These are phyloP conservation scores for Symmetrospora coprosmae DNA, from an alignment of 768 basidiomycete species.

Conservation along the genomic window DNA sequence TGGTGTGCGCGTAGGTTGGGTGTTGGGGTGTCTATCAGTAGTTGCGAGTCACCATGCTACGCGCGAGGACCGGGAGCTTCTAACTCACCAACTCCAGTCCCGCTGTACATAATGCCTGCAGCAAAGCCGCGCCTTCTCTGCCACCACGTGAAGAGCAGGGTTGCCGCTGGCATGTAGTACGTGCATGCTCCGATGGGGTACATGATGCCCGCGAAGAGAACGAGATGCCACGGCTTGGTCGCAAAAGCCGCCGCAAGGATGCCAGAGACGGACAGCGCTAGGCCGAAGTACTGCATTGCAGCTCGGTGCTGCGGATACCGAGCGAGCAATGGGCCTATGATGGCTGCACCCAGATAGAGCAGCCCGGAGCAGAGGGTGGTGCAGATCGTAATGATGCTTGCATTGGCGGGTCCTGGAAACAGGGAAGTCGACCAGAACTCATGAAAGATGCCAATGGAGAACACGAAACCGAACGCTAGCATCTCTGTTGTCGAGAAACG, in stretches of 20 bases:
- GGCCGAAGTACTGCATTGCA: conserved; percentile 6
- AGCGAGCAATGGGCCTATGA: background rate
- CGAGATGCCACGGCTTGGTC: conserved; percentile 12
- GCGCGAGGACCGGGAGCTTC: too few relatives aligned
- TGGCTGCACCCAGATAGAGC: background rate
- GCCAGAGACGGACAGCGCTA: conserved; percentile 3
- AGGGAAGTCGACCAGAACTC: conserved; percentile 7
- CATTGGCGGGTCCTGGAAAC: background rate
- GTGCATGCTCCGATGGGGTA: conserved; percentile 12
- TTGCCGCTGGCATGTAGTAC: conserved; percentile 6
- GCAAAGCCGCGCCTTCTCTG: conserved; percentile 11
- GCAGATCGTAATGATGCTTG: background rate
- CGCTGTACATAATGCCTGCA: conserved; percentile 6
- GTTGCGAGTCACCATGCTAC: too few relatives aligned
- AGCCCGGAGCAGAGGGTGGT: conserved; percentile 4
- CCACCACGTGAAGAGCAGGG: conserved; percentile 7
- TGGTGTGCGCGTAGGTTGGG: too few relatives aligned
- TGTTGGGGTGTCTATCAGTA: too few relatives aligned
- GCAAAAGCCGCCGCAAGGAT: conserved; percentile 2
- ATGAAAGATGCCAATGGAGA: conserved; percentile 3
- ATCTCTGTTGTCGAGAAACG: background rate
- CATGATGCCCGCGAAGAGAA: background rate
- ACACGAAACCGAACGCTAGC: conserved; percentile 10
- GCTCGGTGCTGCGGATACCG: conserved; percentile 8
- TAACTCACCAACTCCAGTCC: too few relatives aligned